Conservation (phyloP, 2,329 filamentous ascomycete species). For the Daldinia sp. region DNA sequence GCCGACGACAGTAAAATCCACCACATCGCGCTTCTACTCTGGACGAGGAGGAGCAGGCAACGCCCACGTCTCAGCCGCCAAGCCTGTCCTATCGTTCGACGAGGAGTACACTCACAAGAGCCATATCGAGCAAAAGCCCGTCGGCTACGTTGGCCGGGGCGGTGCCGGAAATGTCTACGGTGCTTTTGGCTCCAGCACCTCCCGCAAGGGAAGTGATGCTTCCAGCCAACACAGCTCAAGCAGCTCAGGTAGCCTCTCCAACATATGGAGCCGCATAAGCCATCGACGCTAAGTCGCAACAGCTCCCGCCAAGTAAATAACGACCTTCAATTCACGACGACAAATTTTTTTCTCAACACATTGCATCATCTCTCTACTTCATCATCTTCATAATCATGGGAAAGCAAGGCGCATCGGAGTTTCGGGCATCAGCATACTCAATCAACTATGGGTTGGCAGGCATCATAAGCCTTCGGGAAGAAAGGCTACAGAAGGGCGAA, state of each 20-base stretch:
- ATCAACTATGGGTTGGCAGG: background rate
- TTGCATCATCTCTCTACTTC: constrained; percentile 21
- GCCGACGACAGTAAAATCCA: constrained; percentile 54
- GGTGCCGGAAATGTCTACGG: constrained; percentile 67
- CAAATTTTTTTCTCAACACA: constrained; percentile 7
- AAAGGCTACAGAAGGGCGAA: background rate
- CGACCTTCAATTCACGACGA: background rate
- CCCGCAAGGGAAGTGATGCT: constrained; percentile 46
- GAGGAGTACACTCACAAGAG: constrained; percentile 68
- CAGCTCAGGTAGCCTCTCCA: constrained; percentile 44
- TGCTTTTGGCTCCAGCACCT: constrained; percentile 3
- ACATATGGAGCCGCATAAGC: constrained; percentile 54
- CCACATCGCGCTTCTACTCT: constrained; percentile 64
- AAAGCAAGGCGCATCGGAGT: constrained; percentile 35
- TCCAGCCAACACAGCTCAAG: constrained; percentile 42
- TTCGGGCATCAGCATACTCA: constrained; percentile 7
- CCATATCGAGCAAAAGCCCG: constrained; percentile 59
- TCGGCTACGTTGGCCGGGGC: constrained; percentile 70
- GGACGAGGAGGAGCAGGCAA: constrained; percentile 75
- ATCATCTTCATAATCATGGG: background rate
- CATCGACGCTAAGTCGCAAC: constrained; percentile 42
- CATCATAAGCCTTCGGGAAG: background rate
- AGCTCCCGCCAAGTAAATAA: background rate
- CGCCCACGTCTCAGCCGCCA: constrained; percentile 60
- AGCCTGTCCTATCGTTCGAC: constrained; percentile 70